Base-by-base conservation (phyloP, 352 stramenopile genomes). In the Pilasporangium apinafurcum region DNA sequence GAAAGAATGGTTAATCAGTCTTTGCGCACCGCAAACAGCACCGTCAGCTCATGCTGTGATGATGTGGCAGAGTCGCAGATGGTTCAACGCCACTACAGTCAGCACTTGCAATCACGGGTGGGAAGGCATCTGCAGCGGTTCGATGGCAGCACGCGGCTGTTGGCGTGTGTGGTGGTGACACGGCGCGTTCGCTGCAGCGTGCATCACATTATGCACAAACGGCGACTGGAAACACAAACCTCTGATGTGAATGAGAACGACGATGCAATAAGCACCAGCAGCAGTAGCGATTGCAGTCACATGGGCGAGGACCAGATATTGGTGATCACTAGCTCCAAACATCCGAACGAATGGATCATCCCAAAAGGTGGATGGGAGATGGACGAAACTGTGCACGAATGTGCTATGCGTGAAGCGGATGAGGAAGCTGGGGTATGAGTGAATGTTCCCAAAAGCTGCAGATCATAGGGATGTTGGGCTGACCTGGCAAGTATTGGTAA, bases 321-420 rank as follows among this genome's bases (percentile, higher is more conserved):
- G 44, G 53, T 98, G 33, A 95, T 95, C 51, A 95, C 89, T 24
- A 95, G 78, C 52, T 83, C 86, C 51, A 97, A 97, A 55, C 61
- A 82, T 35, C 39, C 49, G 21, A 58, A 70, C 26, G 83, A 95
- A 47, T 98, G 93, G 93, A 97, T 98, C 37, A 55, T 98, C 7
- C 95, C 95, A n/a, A 98, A 98, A 57, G 95, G 95, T 31, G 95
- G 94, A 1, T 98, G 95, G 95, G 95, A 98, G 59, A 73, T 37
- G 17, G 95, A 98, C 51, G 95, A 98, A 58, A 86, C 76, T 0
- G 62, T 83, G n/a, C 65, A 87, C 44, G 81, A 98, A 46, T 92
- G 86, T 48, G 95, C 91, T 5, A 59, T 89, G 32, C 74, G 95
- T 6, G 95, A 98, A 59, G 91, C 81, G 7, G 94, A 95, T 44